phyloP scores from a whole-genome alignment of 805 yeast genomes.

The Ogataea henricii region DNA sequence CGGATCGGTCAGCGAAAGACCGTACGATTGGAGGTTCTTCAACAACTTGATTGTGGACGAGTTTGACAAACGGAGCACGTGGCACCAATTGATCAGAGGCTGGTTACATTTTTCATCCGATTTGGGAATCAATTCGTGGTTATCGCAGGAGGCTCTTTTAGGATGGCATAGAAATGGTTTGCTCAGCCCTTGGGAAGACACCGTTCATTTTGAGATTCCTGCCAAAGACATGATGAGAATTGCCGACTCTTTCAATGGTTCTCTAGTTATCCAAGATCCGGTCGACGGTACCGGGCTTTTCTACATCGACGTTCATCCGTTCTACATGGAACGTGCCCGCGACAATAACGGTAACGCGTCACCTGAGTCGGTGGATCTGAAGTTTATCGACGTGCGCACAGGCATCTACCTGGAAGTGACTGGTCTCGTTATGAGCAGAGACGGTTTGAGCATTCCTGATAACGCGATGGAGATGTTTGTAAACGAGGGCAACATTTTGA shows the following conservation, averaged over 20 bases:
- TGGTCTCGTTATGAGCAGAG: slow-evolving; percentile 41
- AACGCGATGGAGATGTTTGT: slow-evolving; percentile 19
- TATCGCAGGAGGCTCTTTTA: slow-evolving; percentile 49
- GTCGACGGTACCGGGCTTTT: slow-evolving; percentile 47
- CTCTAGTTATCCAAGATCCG: slow-evolving; percentile 47
- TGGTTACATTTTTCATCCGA: slow-evolving; percentile 48
- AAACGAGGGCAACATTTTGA: slow-evolving; percentile 22
- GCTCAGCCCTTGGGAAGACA: slow-evolving; percentile 54
- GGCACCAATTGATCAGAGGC: slow-evolving; percentile 47
- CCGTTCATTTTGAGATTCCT: slow-evolving; percentile 53
- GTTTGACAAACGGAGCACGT: slow-evolving; percentile 43
- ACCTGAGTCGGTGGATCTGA: slow-evolving; percentile 48
- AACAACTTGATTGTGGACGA: slow-evolving; percentile 40
- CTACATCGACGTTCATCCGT: slow-evolving; percentile 49
- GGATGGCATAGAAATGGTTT: slow-evolving; percentile 55
- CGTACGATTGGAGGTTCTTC: slow-evolving; percentile 71
- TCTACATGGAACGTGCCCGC: slow-evolving; percentile 48
- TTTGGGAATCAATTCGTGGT: slow-evolving; percentile 46
- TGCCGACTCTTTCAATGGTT: slow-evolving; percentile 48
- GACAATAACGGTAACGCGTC: slow-evolving; percentile 49
- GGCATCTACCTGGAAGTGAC: slow-evolving; percentile 62
- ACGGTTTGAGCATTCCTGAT: slow-evolving; percentile 18
- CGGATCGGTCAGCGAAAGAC: slow-evolving; percentile 37
- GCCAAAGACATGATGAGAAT: slow-evolving; percentile 47
- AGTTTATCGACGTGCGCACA: slow-evolving; percentile 61